Evolutionary conservation across 106 monocot genomes (phyloP), one percentile per base, ranked within the genome.

Genomic region (Posidonia australis): DNA sequence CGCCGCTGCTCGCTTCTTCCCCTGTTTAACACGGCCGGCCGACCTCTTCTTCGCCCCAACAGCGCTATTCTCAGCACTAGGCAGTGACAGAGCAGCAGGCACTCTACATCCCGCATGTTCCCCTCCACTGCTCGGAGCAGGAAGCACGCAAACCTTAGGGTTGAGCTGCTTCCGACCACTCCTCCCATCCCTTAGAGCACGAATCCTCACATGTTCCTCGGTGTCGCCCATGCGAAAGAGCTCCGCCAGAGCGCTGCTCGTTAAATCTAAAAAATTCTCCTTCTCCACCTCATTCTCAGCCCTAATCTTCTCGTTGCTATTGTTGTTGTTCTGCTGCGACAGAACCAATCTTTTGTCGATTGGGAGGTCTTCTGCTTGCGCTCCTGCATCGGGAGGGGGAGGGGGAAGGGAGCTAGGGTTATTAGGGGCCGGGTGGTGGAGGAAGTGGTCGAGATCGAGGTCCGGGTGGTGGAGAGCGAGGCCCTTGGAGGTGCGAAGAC

Each of bases 391-490:
- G 32, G 46, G 51, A 48, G 3, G 72, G 27, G 24, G 11, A 14
- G 48, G 29, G 6, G 29, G 64, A 30, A 27, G 17, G 53, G 29
- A 43, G 43, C 24, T 56, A 58, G 56, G 28, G 29, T 17, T 42
- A n/a, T 3, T 54, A 25, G 64, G 55, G 54, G 29, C 17, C 16
- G 64, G 13, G 29, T 27, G 54, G n/a, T 41, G 44, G 56, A 72
- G 72, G 54, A 72, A 72, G 56, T 72, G 56, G 32, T 71, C 70
- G 70, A 71, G 70, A 45, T 62, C 43, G 23, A 64, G 64, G 25
- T 55, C 72, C 10, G 64, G 44, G 17, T 56, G 56, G 54, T 17
- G 45, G 56, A 56, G n/a, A 16, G 72, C 64, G n/a, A 72, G 43
- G 43, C 72, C 72, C 46, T 31, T 64, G 45, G 72, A 72, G 44